Evolutionary conservation across 257 asterid genomes (phyloP).

Genomic region (Solanum ossicruentum): DNA sequence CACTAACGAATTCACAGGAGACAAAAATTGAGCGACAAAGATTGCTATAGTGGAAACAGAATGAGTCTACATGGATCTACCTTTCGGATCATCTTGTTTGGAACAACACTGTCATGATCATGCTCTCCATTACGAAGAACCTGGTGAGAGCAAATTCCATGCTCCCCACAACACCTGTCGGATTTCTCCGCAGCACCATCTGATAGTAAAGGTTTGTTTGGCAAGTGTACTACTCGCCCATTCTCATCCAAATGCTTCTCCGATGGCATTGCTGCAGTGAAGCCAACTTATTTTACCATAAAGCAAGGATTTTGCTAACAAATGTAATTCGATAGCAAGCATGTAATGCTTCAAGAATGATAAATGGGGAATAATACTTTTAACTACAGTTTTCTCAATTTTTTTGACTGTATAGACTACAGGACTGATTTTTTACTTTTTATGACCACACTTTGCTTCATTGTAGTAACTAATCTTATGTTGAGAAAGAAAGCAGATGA

Average conservation of each 20-base stretch:
- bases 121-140: slow-evolving; percentile 53
- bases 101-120: slow-evolving; percentile 19
- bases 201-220: not conserved
- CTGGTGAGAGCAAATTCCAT: slow-evolving; percentile 56
- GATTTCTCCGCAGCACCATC: slow-evolving; percentile 27
- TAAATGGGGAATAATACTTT: not conserved
- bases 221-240: slow-evolving; percentile 18
- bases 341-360: not conserved
- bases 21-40: not conserved
- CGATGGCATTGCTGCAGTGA: slow-evolving; percentile 17
- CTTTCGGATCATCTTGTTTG: slow-evolving; percentile 56
- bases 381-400: not conserved
- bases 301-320: not conserved
- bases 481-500: not conserved
- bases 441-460: not conserved
- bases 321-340: not conserved
- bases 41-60: not conserved
- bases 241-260: slow-evolving; percentile 20
- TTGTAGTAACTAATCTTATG: not conserved
- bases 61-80: slow-evolving; percentile 13
- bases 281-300: not conserved
- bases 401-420: not conserved
- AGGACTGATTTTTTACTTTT: not conserved
- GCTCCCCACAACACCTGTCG: slow-evolving; percentile 42
- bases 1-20: not conserved